Evolutionary conservation across 306 rosid species (phyloP), one percentile per base, ranked within the genome.

Genomic region (Acacia confusa): DNA sequence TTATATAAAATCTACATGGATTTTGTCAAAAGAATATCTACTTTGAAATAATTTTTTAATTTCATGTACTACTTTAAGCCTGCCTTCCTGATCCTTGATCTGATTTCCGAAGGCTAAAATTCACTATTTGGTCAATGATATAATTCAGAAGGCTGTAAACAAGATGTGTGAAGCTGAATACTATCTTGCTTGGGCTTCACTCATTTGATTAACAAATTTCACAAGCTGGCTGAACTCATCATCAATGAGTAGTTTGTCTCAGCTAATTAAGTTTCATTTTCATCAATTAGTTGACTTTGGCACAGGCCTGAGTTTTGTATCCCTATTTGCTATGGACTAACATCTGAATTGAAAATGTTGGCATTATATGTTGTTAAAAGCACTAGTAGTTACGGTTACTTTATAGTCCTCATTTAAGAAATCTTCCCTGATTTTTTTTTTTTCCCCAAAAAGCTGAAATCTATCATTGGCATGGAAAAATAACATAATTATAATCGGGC

Each of bases 361-460:
- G 47, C 63, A 67, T 66, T 41, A 27, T 63, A 61, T 58, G 55
- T 48, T 64, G 53, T 64, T 24, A 27, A 64, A 14, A 43, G 50
- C 66, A 57, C 5, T 76, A 45, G 38, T 45, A 14, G 61, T 44
- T 57, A 12, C 55, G 20, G 36, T 10, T 36, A 43, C 81, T 78
- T 52, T 41, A 43, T 43, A 57, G 36, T 76, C 9, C 19, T 74
- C 55, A 41, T 67, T 48, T 65, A 50, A 17, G 20, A 17, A 36
- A 82, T n/a, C 34, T 47, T 72, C 58, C 24, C 82, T 84, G 15
- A 16, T 14, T 48, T 48, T 47, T 48, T 48, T n/a, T n/a, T n/a
- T n/a, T n/a, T n/a, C n/a, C n/a, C n/a, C n/a, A n/a, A 50, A 50
- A 50, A 50, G 6, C n/a, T 50, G 57, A 50, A 50, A 50, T 50